Evolutionary conservation across 352 stramenopile species (phyloP).

Genomic region (Globisporangium ultimum): DNA sequence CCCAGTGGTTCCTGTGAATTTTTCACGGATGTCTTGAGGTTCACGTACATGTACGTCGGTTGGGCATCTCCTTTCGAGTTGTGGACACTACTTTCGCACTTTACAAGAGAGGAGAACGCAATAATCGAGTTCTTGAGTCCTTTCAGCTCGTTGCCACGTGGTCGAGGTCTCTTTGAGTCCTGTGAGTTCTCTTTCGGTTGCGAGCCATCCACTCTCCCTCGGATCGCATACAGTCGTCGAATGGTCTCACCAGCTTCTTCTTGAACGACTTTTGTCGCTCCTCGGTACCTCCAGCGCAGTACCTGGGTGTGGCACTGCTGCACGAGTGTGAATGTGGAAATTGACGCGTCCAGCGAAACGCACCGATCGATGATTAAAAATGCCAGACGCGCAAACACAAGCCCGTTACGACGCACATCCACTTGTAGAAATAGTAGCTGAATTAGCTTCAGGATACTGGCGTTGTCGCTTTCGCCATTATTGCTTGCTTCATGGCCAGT

Average conservation of each 20-base stretch:
- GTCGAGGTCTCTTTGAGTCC: not conserved
- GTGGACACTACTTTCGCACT: not conserved
- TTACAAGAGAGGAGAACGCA: not conserved
- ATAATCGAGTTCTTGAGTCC: constrained; percentile 4
- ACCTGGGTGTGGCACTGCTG: constrained; percentile 29
- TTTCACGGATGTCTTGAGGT: constrained; percentile 7
- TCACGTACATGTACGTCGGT: not conserved
- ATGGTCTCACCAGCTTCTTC: constrained; percentile 5
- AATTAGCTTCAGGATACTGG: constrained; percentile 14
- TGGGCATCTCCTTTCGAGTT: not conserved
- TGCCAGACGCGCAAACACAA: constrained; percentile 16
- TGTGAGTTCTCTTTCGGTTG: not conserved
- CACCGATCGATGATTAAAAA: constrained; percentile 38
- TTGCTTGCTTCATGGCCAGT: constrained; percentile 29
- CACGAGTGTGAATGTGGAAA: constrained; percentile 23
- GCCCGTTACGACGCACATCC: not conserved
- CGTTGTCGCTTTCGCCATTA: not conserved
- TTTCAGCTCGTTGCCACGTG: not conserved
- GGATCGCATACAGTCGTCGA: not conserved
- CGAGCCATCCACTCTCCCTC: not conserved
- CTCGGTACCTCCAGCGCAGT: constrained; percentile 6
- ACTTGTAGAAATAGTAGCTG: constrained; percentile 27
- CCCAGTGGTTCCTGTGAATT: not conserved
- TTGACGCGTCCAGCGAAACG: constrained; percentile 13
- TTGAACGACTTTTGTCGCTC: not conserved